Evolutionary conservation across 1,284 basidiomycete species (phyloP).

Genomic region (Puccinia novopanici): DNA sequence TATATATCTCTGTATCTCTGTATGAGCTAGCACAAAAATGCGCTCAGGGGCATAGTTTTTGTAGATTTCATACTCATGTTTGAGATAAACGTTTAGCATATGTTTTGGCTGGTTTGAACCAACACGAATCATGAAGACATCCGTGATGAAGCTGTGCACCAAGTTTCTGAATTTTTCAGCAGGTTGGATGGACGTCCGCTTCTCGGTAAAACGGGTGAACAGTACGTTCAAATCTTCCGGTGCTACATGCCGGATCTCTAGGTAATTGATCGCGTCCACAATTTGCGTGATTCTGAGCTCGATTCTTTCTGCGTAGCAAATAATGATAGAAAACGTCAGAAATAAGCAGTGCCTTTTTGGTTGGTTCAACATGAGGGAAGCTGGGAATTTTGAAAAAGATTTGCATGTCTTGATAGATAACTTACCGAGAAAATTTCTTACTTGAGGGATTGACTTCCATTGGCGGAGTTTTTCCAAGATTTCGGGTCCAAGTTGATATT

Average conservation of each 20-base stretch:
- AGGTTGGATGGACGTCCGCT: neutral
- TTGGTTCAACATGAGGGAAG: neutral
- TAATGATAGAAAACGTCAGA: neutral
- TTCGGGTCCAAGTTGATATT: neutral
- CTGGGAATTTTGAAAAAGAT: neutral
- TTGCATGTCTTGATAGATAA: neutral
- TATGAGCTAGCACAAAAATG: neutral
- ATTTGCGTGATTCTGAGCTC: conserved; percentile 1
- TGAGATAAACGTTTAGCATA: neutral
- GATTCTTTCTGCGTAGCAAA: neutral
- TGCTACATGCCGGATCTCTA: neutral
- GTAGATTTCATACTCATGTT: conserved; percentile 19
- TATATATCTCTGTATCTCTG: neutral
- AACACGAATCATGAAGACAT: neutral
- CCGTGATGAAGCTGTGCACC: neutral
- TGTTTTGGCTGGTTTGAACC: neutral
- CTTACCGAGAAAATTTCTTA: neutral
- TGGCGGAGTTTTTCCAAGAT: neutral
- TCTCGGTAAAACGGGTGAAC: neutral
- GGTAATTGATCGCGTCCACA: neutral
- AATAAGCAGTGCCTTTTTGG: neutral
- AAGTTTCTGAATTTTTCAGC: neutral
- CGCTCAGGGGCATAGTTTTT: neutral
- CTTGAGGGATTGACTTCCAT: conserved; percentile 1
- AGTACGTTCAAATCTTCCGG: neutral